Evolutionary conservation across 73 alveolate genomes (phyloP).

Genomic region (Stentor roeselii): DNA sequence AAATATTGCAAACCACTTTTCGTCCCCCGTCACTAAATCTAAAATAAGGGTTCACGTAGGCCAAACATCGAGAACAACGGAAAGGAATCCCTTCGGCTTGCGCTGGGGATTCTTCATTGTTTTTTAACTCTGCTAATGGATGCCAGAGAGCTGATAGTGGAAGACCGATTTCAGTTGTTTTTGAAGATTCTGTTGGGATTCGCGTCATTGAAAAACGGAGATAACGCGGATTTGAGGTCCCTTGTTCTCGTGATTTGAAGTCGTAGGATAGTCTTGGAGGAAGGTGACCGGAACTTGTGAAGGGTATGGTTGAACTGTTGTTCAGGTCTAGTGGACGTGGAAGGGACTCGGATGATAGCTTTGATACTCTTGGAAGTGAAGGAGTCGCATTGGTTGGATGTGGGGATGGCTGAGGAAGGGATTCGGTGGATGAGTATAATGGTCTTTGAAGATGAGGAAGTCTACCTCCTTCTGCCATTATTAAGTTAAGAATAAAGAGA

Average conservation of each 20-base stretch:
- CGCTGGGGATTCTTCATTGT: background rate
- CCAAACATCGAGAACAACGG: slow-evolving; percentile 55
- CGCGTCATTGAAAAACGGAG: background rate
- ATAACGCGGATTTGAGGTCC: background rate
- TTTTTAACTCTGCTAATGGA: background rate
- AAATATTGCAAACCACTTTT: slow-evolving; percentile 47
- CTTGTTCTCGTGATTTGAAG: slow-evolving; percentile 7
- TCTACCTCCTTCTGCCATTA: background rate
- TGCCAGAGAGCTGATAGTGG: slow-evolving; percentile 9
- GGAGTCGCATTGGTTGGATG: background rate
- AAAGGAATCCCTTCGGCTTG: slow-evolving; percentile 41
- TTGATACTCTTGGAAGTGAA: background rate
- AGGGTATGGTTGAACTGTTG: too few relatives aligned
- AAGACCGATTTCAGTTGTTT: background rate
- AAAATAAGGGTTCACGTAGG: slow-evolving; percentile 51
- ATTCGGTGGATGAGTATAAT: background rate
- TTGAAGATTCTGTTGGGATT: background rate
- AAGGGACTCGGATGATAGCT: background rate
- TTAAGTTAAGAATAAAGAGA: too few relatives aligned
- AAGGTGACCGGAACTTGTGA: too few relatives aligned
- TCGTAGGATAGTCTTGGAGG: too few relatives aligned
- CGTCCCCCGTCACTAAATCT: slow-evolving; percentile 42
- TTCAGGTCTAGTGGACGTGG: background rate
- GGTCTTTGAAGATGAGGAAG: slow-evolving; percentile 9
- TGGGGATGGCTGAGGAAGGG: background rate